These are phyloP conservation scores for Breynia disticha DNA, from an alignment of 441 rosid species.

Conservation along the genomic window DNA sequence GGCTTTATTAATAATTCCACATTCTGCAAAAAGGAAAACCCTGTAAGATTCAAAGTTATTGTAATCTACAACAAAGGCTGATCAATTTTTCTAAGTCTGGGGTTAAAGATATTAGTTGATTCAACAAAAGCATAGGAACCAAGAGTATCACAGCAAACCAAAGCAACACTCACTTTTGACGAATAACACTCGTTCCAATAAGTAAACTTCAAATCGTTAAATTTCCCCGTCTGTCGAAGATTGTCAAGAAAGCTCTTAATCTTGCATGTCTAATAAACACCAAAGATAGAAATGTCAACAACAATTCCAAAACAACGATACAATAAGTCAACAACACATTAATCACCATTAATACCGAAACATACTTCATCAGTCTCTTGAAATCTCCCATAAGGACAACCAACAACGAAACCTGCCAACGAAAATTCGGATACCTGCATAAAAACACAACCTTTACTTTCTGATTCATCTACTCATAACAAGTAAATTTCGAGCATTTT, in stretches of 20 bases:
- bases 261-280: slow-evolving; percentile 42
- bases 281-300: slow-evolving; percentile 7
- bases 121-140: background rate
- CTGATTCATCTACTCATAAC: too few species aligned
- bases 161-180: slow-evolving; percentile 44
- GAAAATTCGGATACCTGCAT: slow-evolving; percentile 59
- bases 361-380: slow-evolving; percentile 29
- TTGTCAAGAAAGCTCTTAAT: slow-evolving; percentile 66
- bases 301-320: background rate
- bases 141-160: background rate
- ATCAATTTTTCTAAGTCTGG: background rate
- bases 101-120: background rate
- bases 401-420: slow-evolving; percentile 63
- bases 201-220: slow-evolving; percentile 52
- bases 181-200: slow-evolving; percentile 78
- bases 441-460: background rate
- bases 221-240: slow-evolving; percentile 51
- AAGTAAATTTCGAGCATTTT: too few species aligned
- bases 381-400: slow-evolving; percentile 46
- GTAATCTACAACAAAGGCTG: background rate
- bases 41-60: slow-evolving; percentile 7
- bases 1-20: slow-evolving; percentile 53
- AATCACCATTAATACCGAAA: slow-evolving; percentile 13
- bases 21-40: slow-evolving; percentile 32
- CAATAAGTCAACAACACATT: background rate